Evolutionary conservation across 2,329 filamentous ascomycete genomes (phyloP), one percentile per base, ranked within the genome.

Genomic region (Colletotrichum coccodes): DNA sequence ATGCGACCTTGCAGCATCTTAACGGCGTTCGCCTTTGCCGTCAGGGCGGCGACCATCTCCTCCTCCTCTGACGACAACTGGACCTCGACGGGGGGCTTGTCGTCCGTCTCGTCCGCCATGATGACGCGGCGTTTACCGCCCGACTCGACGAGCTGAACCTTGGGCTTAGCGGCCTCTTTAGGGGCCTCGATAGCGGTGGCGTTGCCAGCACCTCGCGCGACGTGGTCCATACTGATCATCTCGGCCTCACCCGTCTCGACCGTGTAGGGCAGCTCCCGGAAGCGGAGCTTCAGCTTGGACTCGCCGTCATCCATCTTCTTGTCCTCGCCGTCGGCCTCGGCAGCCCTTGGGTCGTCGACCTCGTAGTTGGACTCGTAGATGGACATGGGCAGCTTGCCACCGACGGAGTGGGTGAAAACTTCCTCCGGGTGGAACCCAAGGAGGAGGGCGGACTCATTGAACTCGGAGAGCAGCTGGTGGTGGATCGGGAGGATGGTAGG

Each of bases 141-240:
- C 18, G 84, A 79, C 54, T 86, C 84, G 9, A 85, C 80, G 44
- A 82, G 80, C 52, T 78, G 77, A 49, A 76, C 76, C 3, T 78
- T 77, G n/a, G 81, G 77, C 64, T 84, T 83, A 14, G 18, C 38
- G 12, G 65, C n/a, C 64, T 84, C 83, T 73, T 80, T 82, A 62
- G 74, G 71, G 11, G 74, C 72, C 32, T 75, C 74, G 42, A 89
- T 83, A 36, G 89, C 89, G 12, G 92, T 90, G 28, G 94, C 95
- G 75, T 93, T 95, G 54, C 93, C 93, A 53, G 92, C 93, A 44
- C 93, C 94, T 60, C 91, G 91, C 0, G 95, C 95, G 23, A 99
- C 92, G 72, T 95, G 97, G 79, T 98, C 94, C 75, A 99, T 93
- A 73, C 93, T 93, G 72, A 99, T 98, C 94, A 98, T 98, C 80